These are phyloP conservation scores for Penicillium palitans DNA, from an alignment of 2,329 filamentous ascomycete genomes.

Conservation along the genomic window DNA sequence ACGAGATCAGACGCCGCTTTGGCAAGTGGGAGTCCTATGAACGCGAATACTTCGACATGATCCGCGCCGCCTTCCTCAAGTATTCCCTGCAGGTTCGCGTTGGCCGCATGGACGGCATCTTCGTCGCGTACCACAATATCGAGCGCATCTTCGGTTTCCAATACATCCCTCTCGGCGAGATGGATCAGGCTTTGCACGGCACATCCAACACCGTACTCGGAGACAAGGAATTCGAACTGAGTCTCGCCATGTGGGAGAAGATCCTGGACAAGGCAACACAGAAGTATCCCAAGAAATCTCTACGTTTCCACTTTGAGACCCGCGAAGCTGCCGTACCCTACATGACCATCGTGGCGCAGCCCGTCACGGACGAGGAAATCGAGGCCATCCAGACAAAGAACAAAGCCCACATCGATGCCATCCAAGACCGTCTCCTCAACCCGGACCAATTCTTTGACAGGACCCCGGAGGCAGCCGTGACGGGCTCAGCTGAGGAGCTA, in stretches of 20 bases:
- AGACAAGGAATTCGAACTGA: conserved; percentile 81
- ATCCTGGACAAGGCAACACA: conserved; percentile 72
- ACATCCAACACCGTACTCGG: conserved; percentile 67
- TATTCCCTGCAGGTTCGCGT: conserved; percentile 96
- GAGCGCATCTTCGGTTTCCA: conserved; percentile 97
- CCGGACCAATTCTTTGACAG: conserved; percentile 21
- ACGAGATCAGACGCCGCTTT: conserved; percentile 75
- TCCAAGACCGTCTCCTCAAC: conserved; percentile 57
- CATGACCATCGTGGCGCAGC: conserved; percentile 90
- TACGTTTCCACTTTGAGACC: conserved; percentile 82
- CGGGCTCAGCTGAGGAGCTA: too few species aligned
- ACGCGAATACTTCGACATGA: conserved; percentile 96
- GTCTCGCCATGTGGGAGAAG: conserved; percentile 75
- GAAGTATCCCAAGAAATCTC: conserved; percentile 70
- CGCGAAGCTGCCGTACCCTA: conserved; percentile 60
- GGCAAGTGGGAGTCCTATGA: conserved; percentile 91
- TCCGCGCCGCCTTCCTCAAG: conserved; percentile 88
- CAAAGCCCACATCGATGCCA: conserved; percentile 65
- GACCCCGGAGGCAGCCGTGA: conserved; percentile 19
- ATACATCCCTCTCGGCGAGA: conserved; percentile 81
- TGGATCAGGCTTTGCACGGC: conserved; percentile 89
- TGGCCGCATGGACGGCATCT: conserved; percentile 98
- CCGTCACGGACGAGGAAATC: conserved; percentile 72
- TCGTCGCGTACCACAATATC: conserved; percentile 94
- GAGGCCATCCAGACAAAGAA: conserved; percentile 69